A percentile compares a stretch with the other conserved stretches of the same genome.
These are phyloP conservation scores for Lecanicillium sp. DNA, from an alignment of 2,329 filamentous ascomycete genomes.

Conservation along the genomic window DNA sequence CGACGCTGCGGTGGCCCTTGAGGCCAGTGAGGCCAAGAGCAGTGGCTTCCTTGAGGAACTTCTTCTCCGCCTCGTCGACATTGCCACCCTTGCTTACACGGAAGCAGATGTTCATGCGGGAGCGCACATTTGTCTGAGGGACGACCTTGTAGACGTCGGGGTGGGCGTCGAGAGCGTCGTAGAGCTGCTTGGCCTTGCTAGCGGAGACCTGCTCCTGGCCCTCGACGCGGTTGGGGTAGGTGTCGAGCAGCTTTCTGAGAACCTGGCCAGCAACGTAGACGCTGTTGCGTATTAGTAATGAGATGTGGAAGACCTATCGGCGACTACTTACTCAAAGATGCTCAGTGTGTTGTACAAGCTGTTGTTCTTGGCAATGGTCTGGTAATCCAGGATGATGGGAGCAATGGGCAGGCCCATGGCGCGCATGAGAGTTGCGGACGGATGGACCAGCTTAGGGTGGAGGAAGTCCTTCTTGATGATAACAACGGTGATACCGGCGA, in stretches of 20 bases:
- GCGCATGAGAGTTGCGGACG: constrained; percentile 63
- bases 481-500: constrained; percentile 78
- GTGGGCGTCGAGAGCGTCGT: constrained; percentile 67
- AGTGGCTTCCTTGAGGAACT: constrained; percentile 69
- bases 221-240: constrained; percentile 61
- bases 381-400: constrained; percentile 76
- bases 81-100: constrained; percentile 56
- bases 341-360: constrained; percentile 93
- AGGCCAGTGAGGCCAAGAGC: constrained; percentile 66
- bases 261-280: constrained; percentile 89
- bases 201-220: constrained; percentile 70
- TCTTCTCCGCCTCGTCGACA: constrained; percentile 66
- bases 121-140: constrained; percentile 67
- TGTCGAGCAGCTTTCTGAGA: constrained; percentile 64
- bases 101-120: constrained; percentile 95
- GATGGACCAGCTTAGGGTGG: constrained; percentile 58
- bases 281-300: constrained; percentile 34
- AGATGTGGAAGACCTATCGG: not conserved
- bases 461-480: constrained; percentile 79
- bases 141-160: constrained; percentile 70
- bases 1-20: constrained; percentile 83
- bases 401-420: constrained; percentile 70
- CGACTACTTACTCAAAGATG: constrained; percentile 67
- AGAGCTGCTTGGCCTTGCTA: constrained; percentile 71
- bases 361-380: constrained; percentile 85